phyloP scores from a whole-genome alignment of 768 basidiomycete species.

The Collybia sordida region DNA sequence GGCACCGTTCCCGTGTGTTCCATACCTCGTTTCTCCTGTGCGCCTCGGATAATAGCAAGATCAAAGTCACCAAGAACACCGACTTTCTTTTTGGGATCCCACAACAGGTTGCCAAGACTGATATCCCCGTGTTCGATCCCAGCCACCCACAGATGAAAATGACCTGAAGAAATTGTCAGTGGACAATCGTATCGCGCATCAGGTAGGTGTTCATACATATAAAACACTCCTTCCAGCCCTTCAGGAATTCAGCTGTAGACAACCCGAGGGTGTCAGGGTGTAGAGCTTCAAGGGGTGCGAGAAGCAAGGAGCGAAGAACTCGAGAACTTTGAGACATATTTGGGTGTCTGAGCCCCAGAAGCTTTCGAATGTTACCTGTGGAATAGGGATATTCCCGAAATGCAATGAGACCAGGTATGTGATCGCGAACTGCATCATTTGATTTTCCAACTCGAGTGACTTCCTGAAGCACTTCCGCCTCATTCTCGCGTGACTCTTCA shows the following conservation, averaged over 20 bases:
- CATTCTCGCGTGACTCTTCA: not conserved
- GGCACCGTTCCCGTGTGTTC: not conserved
- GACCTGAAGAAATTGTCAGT: conserved; percentile 10
- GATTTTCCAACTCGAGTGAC: too few relatives aligned
- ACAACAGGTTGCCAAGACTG: conserved; percentile 23
- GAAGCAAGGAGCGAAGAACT: not conserved
- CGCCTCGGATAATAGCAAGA: conserved; percentile 10
- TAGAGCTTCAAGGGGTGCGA: not conserved
- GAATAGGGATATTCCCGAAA: too few relatives aligned
- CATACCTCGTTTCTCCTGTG: too few relatives aligned
- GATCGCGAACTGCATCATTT: too few relatives aligned
- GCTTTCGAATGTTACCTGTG: too few relatives aligned
- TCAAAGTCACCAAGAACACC: conserved; percentile 26
- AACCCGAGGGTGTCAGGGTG: not conserved
- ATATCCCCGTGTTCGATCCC: conserved; percentile 23
- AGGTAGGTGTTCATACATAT: not conserved
- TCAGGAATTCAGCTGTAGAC: too few relatives aligned
- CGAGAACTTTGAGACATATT: not conserved
- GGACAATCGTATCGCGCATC: not conserved
- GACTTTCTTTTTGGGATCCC: conserved; percentile 3
- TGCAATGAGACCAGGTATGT: too few relatives aligned
- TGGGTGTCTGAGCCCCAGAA: too few relatives aligned
- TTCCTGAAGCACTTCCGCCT: not conserved
- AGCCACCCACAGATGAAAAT: conserved; percentile 17
- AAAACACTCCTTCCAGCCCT: not conserved